Evolutionary conservation across 345 rosid genomes (phyloP), one percentile per base, ranked within the genome.

Genomic region (Salix viminalis): DNA sequence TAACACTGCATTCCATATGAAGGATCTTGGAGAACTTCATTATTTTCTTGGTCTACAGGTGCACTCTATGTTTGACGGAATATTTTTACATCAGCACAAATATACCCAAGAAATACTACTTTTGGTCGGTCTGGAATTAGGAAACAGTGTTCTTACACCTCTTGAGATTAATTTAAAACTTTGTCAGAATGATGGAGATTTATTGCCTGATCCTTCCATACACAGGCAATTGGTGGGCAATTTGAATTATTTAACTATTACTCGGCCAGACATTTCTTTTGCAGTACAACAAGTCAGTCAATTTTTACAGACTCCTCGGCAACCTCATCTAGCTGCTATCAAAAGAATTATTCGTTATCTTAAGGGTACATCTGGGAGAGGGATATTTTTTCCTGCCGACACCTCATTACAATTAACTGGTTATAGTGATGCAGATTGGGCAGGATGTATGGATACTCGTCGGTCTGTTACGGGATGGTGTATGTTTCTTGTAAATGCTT

Each of bases 401-500:
- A 32, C 4, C 1, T 66, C 41, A 32, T 34, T 34, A 21, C 46
- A 32, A 32, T 21, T 36, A 7, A 13, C 26, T 34, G 26, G 42
- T 30, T 66, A 66, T 36, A 66, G 46, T 32, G 69, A 66, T 66
- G 69, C 69, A 34, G 46, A 66, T 66, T 66, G 4, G 9, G 69
- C 44, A 16, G 69, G 69, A 0, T 72, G 21, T 16, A 32, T 50
- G 24, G 65, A 72, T 28, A 72, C 65, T 0, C 46, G 7, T 30
- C 10, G 18, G 0, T 72, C 5, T 72, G 7, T 41, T 56, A 50
- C 65, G 4, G 0, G 66, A 2, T 54, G 66, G 75, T 72, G 28
- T 72, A 70, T 70, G 23, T 70, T 70, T 44, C 18, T 48, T 16
- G 60, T 6, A 39, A 50, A 69, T 69, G 50, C 72, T 69, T 21